Base-by-base conservation (phyloP, 2,329 filamentous ascomycete genomes). In the Malbranchea zuffiana region DNA sequence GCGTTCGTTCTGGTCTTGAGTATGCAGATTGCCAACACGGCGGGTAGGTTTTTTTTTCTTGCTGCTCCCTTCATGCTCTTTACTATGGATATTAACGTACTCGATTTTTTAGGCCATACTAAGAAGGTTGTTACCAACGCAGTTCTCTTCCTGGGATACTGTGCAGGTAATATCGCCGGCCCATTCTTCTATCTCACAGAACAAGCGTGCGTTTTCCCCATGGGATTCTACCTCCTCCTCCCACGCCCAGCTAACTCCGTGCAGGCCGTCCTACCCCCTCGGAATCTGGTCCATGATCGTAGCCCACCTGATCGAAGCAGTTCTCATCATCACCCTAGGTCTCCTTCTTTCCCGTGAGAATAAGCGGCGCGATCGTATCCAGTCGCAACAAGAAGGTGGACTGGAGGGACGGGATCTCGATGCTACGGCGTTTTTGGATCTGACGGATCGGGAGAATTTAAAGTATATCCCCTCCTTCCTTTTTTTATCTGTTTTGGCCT, bases 101-200 rank as follows among this genome's bases (percentile, higher is more conserved):
- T 19, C 61, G 8, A 55, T 13, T 17, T 28, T 21, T 15, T 48
- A 41, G 73, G 73, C 0, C 71, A 75, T 43, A 75, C 72, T 1
- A 78, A 78, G 50, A 76, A 79, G 50, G 72, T 78, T 30, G 69
- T 77, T 17, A 74, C 73, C n/a, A 75, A 74, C 15, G 73, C 70
- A 1, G 67, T 74, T 39, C 61, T 76, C 2, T 77, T 74, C 56
- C 60, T 78, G 6, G 72, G 71, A 0, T 72, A 72, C 39, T 76
- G 72, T 47, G 64, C 69, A 1, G 74, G 74, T 4, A 78, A 78
- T 47, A 74, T 78, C 27, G 67, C 65, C 3, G 70, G 74, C 0
- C 75, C 75, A n/a, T 77, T 78, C 53, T 78, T 78, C 56, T 79
- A 76, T 54, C 68, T 68, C 34, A 55, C 65, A 0, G 50, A 62